These are phyloP conservation scores for Dioszegia hungarica DNA, from an alignment of 768 basidiomycete genomes.

Conservation along the genomic window DNA sequence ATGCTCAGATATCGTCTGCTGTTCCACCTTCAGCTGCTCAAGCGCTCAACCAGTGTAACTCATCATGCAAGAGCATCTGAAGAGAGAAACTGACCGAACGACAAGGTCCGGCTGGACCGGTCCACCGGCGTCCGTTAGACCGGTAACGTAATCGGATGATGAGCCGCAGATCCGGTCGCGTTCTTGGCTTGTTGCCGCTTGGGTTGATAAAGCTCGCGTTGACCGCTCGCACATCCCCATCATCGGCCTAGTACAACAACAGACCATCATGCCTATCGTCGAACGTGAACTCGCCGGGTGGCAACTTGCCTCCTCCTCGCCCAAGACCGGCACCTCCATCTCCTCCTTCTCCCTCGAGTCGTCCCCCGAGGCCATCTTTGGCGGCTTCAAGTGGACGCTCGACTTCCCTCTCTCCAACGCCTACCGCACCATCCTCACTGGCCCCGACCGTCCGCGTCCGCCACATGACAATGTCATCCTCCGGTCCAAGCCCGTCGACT, in stretches of 20 bases:
- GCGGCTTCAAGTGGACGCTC: constrained; percentile 32
- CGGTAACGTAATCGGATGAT: background rate
- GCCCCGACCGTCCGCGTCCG: constrained; percentile 33
- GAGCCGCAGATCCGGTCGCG: background rate
- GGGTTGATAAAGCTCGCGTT: no score
- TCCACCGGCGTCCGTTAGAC: background rate
- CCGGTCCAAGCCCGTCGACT: background rate
- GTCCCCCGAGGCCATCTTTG: constrained; percentile 8
- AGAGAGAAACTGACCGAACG: no score
- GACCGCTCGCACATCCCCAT: no score
- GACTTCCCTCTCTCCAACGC: constrained; percentile 32
- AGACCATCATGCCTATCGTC: constrained; percentile 29
- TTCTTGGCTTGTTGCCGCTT: background rate
- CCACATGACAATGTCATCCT: constrained; percentile 40
- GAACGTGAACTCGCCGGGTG: constrained; percentile 31
- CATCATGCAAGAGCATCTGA: no score
- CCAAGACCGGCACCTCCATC: constrained; percentile 14
- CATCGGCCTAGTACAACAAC: no score
- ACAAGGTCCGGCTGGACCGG: no score
- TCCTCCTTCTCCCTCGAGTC: constrained; percentile 22
- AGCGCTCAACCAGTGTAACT: no score
- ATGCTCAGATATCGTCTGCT: no score
- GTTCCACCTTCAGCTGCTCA: no score
- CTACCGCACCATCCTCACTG: constrained; percentile 30
- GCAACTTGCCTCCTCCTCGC: constrained; percentile 4